Percentiles rank a stretch among this genome's conserved stretches.
phyloP scores from a whole-genome alignment of 1,284 basidiomycete species.

The Trametes pubescens region DNA sequence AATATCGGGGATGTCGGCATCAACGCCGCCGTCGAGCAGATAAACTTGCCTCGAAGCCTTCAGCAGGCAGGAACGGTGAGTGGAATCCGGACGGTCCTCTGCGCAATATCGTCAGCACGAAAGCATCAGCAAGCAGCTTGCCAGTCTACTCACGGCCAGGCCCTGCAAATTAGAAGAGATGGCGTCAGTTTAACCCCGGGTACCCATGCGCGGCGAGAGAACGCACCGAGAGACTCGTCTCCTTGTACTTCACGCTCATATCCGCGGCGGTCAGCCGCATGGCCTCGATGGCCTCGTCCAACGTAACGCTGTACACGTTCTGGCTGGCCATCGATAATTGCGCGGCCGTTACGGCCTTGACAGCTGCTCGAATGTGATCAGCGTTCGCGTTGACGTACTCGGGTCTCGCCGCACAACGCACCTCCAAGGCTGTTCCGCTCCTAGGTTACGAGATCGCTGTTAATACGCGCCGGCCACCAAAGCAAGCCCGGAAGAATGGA shows the following conservation, averaged over 20 bases:
- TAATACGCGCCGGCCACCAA: background rate
- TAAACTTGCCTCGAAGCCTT: constrained; percentile 1
- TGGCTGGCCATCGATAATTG: constrained; percentile 93
- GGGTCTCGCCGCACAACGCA: constrained; percentile 38
- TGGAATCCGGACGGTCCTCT: constrained; percentile 53
- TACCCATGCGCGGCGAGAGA: background rate
- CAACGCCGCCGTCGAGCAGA: background rate
- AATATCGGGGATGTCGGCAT: background rate
- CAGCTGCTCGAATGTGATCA: constrained; percentile 56
- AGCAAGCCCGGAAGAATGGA: background rate
- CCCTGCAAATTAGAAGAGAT: constrained; percentile 50
- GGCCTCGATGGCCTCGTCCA: constrained; percentile 97
- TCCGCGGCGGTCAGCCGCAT: constrained; percentile 91
- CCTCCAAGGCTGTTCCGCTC: constrained; percentile 90
- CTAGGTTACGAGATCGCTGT: constrained; percentile 43
- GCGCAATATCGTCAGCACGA: constrained; percentile 14
- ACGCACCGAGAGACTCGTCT: constrained; percentile 87
- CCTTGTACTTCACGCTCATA: constrained; percentile 92
- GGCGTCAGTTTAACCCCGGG: background rate
- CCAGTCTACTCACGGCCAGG: constrained; percentile 60
- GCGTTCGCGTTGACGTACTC: background rate
- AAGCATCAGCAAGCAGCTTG: background rate
- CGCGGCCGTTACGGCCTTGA: constrained; percentile 91
- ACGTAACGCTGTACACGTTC: constrained; percentile 85
- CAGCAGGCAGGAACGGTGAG: constrained; percentile 52